Evolutionary conservation across 2,329 filamentous ascomycete genomes (phyloP), one percentile per base, ranked within the genome.

Genomic region (Leptographium galeiforme): DNA sequence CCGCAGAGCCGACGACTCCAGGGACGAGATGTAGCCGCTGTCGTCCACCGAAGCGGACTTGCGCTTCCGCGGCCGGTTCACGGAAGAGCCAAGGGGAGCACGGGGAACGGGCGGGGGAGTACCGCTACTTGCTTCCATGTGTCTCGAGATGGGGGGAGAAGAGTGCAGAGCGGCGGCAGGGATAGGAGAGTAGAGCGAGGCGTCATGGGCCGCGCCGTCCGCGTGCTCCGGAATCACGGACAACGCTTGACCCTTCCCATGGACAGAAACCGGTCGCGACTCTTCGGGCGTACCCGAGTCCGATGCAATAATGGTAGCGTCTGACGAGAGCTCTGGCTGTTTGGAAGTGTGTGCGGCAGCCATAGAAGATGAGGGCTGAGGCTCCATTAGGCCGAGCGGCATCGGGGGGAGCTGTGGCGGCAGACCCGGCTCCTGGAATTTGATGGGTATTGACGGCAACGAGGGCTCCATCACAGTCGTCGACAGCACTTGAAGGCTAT

Each of bases 1-100:
- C 55, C 91, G 81, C 65, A 88, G 78, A 14, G 78, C 89, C 0
- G 93, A 97, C 3, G 93, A 97, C 61, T 96, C 90, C 18, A 97
- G 77, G 0, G 90, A 96, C 1, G 93, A 97, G 65, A 95, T 95
- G 68, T 97, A 98, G 43, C 93, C 93, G 65, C 91, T 97, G 68
- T 98, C 93, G 63, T 79, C 88, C 73, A 94, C 84, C 13, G 85
- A 84, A 34, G 79, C 79, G 62, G 86, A 81, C 66, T 89, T 91
- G 59, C 86, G 84, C 69, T 87, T 88, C 59, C 84, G 82, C 41
- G 82, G 79, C 51, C 81, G 81, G 50, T 74, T 71, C 45, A 76
- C 76, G n/a, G 86, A 86, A 10, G 58, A 60, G 0, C 50, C 52
- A 7, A 58, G 30, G 40, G 76, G 72, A 48, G 80, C 75, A 54